phyloP scores from a whole-genome alignment of 2,329 filamentous ascomycete genomes.

The Whalleya microplaca region DNA sequence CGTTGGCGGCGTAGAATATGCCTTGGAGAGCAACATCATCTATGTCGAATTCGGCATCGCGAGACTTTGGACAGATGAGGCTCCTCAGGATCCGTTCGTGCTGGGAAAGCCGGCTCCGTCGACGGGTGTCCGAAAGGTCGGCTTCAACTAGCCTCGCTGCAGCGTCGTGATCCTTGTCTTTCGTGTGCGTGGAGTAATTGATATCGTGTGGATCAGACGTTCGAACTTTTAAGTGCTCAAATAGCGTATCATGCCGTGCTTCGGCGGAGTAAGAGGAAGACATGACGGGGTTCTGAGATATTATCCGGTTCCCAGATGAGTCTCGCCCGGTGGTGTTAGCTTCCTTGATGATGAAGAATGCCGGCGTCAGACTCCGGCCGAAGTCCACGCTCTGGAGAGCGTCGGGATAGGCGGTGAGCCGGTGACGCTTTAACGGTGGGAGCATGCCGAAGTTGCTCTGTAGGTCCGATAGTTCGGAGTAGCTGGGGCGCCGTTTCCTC shows the following conservation, averaged over 20 bases:
- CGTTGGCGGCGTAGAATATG: constrained; percentile 64
- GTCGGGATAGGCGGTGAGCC: constrained; percentile 23
- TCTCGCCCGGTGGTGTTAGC: constrained; percentile 22
- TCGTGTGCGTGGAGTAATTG: constrained; percentile 43
- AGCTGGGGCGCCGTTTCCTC: constrained; percentile 46
- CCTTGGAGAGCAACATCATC: constrained; percentile 60
- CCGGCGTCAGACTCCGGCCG: constrained; percentile 26
- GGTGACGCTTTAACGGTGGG: constrained; percentile 39
- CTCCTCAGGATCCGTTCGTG: constrained; percentile 61
- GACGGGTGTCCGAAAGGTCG: constrained; percentile 49
- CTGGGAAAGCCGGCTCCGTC: constrained; percentile 52
- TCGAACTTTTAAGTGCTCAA: constrained; percentile 20
- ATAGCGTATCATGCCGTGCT: constrained; percentile 9
- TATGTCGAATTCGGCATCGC: constrained; percentile 53
- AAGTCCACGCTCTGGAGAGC: constrained; percentile 20
- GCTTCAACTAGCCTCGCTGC: constrained; percentile 54
- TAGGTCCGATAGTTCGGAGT: constrained; percentile 38
- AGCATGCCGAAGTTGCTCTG: constrained; percentile 41
- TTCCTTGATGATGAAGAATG: constrained; percentile 41
- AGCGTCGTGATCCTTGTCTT: constrained; percentile 52
- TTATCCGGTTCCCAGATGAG: constrained; percentile 33
- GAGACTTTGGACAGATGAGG: constrained; percentile 56
- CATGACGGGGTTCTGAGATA: constrained; percentile 27
- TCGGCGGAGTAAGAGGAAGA: constrained; percentile 12
- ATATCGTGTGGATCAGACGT: constrained; percentile 16